A percentile compares a stretch with the other conserved stretches of the same genome.
phyloP scores from a whole-genome alignment of 2,329 filamentous ascomycete genomes.

The Fusarium proliferatum region DNA sequence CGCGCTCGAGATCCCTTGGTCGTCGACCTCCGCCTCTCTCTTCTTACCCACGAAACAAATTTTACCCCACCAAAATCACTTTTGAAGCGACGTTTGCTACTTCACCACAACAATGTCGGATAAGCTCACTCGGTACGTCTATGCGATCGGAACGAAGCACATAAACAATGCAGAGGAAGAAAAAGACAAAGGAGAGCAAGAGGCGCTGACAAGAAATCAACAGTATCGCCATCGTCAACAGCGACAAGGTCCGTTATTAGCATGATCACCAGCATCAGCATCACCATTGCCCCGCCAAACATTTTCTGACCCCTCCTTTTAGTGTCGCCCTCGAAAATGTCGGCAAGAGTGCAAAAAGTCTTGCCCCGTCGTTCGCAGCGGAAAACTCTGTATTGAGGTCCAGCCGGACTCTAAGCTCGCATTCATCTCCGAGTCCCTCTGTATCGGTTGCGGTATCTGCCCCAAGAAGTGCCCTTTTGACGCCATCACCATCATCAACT shows the following conservation, averaged over 20 bases:
- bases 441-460: constrained; percentile 99
- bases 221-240: constrained; percentile 99
- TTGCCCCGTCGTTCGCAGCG: constrained; percentile 95
- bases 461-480: constrained; percentile 99
- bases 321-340: constrained; percentile 75
- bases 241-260: constrained; percentile 80
- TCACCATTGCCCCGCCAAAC: constrained; percentile 42
- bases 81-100: constrained; percentile 34
- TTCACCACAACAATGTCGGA: constrained; percentile 76
- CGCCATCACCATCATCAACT: constrained; percentile 99
- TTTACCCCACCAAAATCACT: constrained; percentile 32
- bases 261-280: constrained; percentile 25
- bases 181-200: not conserved
- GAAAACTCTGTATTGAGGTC: constrained; percentile 98
- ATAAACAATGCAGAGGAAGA: not conserved
- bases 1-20: constrained; percentile 31
- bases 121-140: constrained; percentile 90
- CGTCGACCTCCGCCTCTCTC: constrained; percentile 12
- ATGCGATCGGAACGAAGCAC: not conserved
- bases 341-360: constrained; percentile 99
- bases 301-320: constrained; percentile 44
- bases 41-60: constrained; percentile 26
- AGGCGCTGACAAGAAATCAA: constrained; percentile 41
- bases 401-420: constrained; percentile 88
- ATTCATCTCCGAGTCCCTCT: constrained; percentile 96